Evolutionary conservation across 2,329 filamentous ascomycete genomes (phyloP).

Genomic region (Leptographium radiaticola): DNA sequence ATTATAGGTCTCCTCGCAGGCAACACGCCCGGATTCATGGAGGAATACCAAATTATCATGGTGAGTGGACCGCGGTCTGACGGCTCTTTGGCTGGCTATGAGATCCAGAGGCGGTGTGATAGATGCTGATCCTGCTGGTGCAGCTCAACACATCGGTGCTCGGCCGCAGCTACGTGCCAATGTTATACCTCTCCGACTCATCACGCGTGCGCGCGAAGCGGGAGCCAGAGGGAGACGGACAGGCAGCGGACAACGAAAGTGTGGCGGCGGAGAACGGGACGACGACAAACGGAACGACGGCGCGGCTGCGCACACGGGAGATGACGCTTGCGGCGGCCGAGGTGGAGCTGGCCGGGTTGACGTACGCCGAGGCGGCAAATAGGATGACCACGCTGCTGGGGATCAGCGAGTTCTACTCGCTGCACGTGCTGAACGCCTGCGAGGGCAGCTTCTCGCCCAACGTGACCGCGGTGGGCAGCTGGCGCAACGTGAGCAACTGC

Average conservation of each 20-base stretch:
- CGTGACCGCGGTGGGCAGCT: slow-evolving; percentile 10
- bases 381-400: slow-evolving; percentile 16
- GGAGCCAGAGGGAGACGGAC: not conserved
- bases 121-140: not conserved
- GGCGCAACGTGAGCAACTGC: slow-evolving; percentile 16
- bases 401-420: slow-evolving; percentile 20
- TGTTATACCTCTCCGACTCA: slow-evolving; percentile 6
- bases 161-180: slow-evolving; percentile 23
- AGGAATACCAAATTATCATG: slow-evolving; percentile 25
- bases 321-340: slow-evolving; percentile 11
- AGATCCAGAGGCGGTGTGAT: not conserved
- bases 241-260: not conserved
- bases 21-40: slow-evolving; percentile 21
- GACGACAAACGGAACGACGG: slow-evolving; percentile 1
- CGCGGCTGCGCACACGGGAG: slow-evolving; percentile 4
- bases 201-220: not conserved
- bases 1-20: slow-evolving; percentile 25
- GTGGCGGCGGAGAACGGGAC: not conserved
- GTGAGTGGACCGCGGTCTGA: slow-evolving; percentile 13
- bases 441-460: slow-evolving; percentile 18
- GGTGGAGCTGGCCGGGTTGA: slow-evolving; percentile 11
- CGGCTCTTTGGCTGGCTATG: too few species aligned
- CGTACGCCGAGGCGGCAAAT: slow-evolving; percentile 12
- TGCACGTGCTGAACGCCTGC: slow-evolving; percentile 19
- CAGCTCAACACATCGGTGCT: slow-evolving; percentile 29